phyloP scores from a whole-genome alignment of 108 stramenopile genomes.

The Pseudonitzschia multiseries region DNA sequence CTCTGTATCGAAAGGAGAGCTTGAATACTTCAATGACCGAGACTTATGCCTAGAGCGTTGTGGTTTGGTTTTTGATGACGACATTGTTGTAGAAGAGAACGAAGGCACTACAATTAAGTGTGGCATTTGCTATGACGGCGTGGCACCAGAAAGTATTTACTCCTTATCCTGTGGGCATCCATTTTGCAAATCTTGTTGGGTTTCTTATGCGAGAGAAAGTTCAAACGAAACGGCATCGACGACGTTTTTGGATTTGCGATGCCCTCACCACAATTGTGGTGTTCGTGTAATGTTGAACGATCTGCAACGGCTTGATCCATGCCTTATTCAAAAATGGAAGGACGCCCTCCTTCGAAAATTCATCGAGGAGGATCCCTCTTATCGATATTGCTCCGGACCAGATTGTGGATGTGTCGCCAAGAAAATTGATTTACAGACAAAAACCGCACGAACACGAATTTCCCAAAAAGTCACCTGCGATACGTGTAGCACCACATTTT shows the following conservation, averaged over 20 bases:
- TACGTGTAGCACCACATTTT: slow-evolving; percentile 26
- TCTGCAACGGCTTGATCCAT: slow-evolving; percentile 7
- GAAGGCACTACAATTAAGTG: not conserved
- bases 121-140: slow-evolving; percentile 33
- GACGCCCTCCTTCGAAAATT: slow-evolving; percentile 6
- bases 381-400: slow-evolving; percentile 32
- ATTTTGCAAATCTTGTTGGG: slow-evolving; percentile 43
- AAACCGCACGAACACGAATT: not conserved
- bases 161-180: slow-evolving; percentile 26
- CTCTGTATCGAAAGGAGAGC: slow-evolving; percentile 16
- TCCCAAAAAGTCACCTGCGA: slow-evolving; percentile 13
- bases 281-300: slow-evolving; percentile 12
- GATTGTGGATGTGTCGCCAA: slow-evolving; percentile 25
- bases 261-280: slow-evolving; percentile 31
- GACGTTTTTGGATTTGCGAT: slow-evolving; percentile 8
- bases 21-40: not conserved
- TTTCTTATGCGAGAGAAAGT: slow-evolving; percentile 8
- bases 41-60: not conserved
- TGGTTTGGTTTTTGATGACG: slow-evolving; percentile 2
- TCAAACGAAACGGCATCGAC: not conserved
- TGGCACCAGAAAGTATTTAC: slow-evolving; percentile 11
- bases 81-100: not conserved
- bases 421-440: not conserved
- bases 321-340: slow-evolving; percentile 9
- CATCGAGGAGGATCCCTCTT: slow-evolving; percentile 15